phyloP scores from a whole-genome alignment of 2,329 filamentous ascomycete species.

The Ascochyta fabae region DNA sequence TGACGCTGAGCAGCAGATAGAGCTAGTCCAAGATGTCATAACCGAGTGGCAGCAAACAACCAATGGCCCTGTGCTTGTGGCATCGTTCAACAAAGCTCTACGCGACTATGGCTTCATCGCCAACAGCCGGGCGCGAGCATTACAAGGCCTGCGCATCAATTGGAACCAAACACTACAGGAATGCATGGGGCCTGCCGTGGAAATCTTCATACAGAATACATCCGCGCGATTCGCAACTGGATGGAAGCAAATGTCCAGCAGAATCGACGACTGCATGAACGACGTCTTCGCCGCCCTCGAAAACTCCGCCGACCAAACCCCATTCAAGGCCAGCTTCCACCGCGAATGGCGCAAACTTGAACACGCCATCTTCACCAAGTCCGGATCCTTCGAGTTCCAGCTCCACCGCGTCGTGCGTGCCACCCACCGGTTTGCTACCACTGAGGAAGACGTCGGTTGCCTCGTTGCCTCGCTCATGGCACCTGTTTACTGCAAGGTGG shows the following conservation, averaged over 20 bases:
- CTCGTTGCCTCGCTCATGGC: constrained; percentile 12
- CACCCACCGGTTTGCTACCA: constrained; percentile 13
- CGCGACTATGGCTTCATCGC: constrained; percentile 9
- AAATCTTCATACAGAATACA: neutral
- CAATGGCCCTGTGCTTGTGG: constrained; percentile 5
- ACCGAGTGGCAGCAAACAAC: constrained; percentile 6
- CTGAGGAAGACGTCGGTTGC: constrained; percentile 10
- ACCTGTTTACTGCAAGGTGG: constrained; percentile 7
- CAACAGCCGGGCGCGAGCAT: constrained; percentile 9
- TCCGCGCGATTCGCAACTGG: neutral
- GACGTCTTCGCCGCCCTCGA: constrained; percentile 8
- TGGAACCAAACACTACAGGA: constrained; percentile 13
- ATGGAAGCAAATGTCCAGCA: constrained; percentile 9
- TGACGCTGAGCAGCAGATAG: constrained; percentile 8
- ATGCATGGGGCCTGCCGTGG: constrained; percentile 1
- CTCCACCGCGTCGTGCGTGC: constrained; percentile 11
- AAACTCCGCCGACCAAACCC: constrained; percentile 4
- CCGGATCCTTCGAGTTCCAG: constrained; percentile 14
- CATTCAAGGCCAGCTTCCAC: constrained; percentile 13
- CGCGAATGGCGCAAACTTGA: constrained; percentile 17
- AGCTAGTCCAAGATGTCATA: neutral
- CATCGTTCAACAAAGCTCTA: constrained; percentile 12
- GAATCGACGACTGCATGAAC: constrained; percentile 12
- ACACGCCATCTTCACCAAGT: constrained; percentile 9
- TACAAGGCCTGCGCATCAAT: constrained; percentile 6